These are phyloP conservation scores for Dioszegia crocea DNA, from an alignment of 768 basidiomycete genomes.

Conservation along the genomic window DNA sequence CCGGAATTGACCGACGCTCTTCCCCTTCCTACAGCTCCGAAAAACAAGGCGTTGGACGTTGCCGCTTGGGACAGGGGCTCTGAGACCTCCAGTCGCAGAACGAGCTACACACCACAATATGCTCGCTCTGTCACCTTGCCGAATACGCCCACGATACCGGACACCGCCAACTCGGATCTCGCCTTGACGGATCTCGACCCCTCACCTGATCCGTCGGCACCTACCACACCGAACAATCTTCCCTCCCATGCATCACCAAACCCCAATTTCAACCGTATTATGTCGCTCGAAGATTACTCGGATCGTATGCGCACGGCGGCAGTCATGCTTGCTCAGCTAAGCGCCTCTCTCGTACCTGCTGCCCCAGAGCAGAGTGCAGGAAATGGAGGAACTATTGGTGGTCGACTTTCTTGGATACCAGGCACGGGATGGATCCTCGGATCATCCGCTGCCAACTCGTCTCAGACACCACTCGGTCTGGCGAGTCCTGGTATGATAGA, in stretches of 20 bases:
- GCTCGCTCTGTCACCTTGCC: slow-evolving; percentile 1
- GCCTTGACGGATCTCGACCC: not conserved
- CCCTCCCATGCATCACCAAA: not conserved
- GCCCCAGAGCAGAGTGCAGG: slow-evolving; percentile 23
- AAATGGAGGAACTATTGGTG: slow-evolving; percentile 9
- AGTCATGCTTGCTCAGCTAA: slow-evolving; percentile 95
- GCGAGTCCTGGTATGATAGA: slow-evolving; percentile 1
- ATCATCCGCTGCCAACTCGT: not conserved
- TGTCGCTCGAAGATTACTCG: slow-evolving; percentile 95
- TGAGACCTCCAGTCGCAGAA: not conserved
- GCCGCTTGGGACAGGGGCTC: slow-evolving; percentile 60
- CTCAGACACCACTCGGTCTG: slow-evolving; percentile 9
- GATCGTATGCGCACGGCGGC: slow-evolving; percentile 98
- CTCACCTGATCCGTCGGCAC: not conserved
- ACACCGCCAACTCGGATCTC: not conserved
- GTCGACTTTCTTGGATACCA: slow-evolving; percentile 57
- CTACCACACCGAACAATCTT: slow-evolving; percentile 1
- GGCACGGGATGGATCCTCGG: slow-evolving; percentile 58
- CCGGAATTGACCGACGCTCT: slow-evolving; percentile 82
- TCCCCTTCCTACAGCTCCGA: slow-evolving; percentile 72
- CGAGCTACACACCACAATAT: not conserved
- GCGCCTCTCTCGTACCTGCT: slow-evolving; percentile 56
- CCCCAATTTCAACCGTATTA: slow-evolving; percentile 41
- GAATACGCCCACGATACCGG: not conserved
- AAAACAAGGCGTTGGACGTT: slow-evolving; percentile 85